These are phyloP conservation scores for Mucor racemosus DNA, from an alignment of 371 early-diverging fungal species.

Conservation along the genomic window DNA sequence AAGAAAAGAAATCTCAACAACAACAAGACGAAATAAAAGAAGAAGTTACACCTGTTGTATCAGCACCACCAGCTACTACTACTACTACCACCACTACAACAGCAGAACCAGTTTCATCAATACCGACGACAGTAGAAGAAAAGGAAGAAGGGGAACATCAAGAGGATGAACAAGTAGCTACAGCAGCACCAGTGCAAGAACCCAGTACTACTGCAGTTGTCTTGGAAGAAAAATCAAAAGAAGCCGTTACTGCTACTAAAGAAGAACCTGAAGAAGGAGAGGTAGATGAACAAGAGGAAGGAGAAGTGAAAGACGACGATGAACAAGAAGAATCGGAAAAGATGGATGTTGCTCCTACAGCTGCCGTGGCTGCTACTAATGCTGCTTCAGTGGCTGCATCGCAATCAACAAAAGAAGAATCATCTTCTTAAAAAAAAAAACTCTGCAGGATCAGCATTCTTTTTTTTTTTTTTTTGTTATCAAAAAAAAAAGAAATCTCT, in stretches of 20 bases:
- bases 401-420: conserved; percentile 14
- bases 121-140: neutral
- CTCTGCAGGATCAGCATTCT: conserved; percentile 1
- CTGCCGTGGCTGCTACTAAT: conserved; percentile 22
- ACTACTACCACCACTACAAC: neutral
- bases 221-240: neutral
- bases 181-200: neutral
- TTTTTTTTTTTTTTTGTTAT: neutral
- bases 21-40: conserved; percentile 2
- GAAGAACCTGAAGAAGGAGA: conserved; percentile 23
- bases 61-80: neutral
- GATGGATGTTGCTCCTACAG: conserved; percentile 10
- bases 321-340: neutral
- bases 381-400: conserved; percentile 18
- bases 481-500: neutral
- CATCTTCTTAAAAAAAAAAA: neutral
- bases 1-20: conserved; percentile 1
- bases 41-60: neutral
- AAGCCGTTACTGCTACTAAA: neutral
- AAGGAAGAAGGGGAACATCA: conserved; percentile 17
- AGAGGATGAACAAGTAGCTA: neutral
- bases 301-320: conserved; percentile 26
- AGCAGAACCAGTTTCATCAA: neutral
- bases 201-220: neutral
- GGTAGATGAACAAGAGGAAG: conserved; percentile 28